Evolutionary conservation across 768 basidiomycete species (phyloP).

Genomic region (Auriscalpium vulgare): DNA sequence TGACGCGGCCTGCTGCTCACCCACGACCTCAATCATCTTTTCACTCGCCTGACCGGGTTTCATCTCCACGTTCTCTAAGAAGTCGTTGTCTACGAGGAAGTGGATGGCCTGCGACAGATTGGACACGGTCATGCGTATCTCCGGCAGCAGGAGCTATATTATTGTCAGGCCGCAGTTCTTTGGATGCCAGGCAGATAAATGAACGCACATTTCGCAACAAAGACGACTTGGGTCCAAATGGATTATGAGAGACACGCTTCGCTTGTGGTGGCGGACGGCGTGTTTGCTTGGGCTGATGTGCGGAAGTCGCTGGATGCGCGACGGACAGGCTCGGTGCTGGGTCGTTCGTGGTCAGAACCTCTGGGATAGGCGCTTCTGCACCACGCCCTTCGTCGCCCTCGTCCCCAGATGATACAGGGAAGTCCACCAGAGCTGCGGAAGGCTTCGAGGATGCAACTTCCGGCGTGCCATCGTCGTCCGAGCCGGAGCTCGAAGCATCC

Average conservation of each 20-base stretch:
- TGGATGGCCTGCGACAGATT: conserved; percentile 89
- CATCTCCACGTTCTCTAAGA: conserved; percentile 72
- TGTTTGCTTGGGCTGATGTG: conserved; percentile 4
- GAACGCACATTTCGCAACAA: conserved; percentile 73
- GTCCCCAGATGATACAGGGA: conserved; percentile 4
- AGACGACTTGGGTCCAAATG: conserved; percentile 59
- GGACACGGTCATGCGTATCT: conserved; percentile 82
- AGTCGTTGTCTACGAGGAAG: conserved; percentile 87
- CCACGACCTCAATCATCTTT: conserved; percentile 55
- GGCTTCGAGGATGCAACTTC: conserved; percentile 53
- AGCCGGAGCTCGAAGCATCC: conserved; percentile 7
- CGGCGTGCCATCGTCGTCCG: conserved; percentile 36
- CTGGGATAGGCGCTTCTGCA: not conserved
- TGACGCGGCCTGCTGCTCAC: conserved; percentile 13
- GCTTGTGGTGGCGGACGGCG: conserved; percentile 33
- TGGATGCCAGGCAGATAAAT: no score
- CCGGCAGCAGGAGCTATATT: conserved; percentile 66
- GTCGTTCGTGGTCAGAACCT: not conserved
- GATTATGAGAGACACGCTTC: conserved; percentile 46
- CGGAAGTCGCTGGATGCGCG: conserved; percentile 3
- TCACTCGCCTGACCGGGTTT: conserved; percentile 68
- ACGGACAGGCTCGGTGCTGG: not conserved
- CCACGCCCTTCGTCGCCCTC: not conserved
- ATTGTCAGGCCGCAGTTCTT: no score
- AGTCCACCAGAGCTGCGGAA: conserved; percentile 12